Percentiles rank a stretch among this genome's conserved stretches.
Conservation (phyloP, 2,329 filamentous ascomycete genomes). For the Tolypocladium tundrense region DNA sequence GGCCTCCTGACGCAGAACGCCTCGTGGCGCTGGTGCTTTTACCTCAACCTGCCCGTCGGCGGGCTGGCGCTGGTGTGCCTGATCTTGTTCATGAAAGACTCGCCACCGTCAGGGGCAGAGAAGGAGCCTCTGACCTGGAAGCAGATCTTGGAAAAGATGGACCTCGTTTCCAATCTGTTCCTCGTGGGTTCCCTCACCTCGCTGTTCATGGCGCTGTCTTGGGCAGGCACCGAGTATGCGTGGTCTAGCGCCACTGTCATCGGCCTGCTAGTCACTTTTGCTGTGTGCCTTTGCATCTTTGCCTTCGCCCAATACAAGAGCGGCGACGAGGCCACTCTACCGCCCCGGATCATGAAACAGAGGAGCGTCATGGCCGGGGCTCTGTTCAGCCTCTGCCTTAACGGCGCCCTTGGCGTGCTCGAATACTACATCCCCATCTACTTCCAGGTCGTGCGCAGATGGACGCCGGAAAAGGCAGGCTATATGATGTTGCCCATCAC, state of each 20-base stretch:
- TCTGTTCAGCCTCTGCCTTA: constrained; percentile 24
- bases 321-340: constrained; percentile 15
- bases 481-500: not conserved
- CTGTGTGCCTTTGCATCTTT: not conserved
- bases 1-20: not conserved
- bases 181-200: constrained; percentile 23
- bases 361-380: constrained; percentile 23
- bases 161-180: not conserved
- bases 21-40: not conserved
- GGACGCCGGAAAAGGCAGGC: constrained; percentile 16
- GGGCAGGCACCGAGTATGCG: constrained; percentile 25
- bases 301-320: not conserved
- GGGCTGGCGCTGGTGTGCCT: not conserved
- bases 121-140: not conserved
- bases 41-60: not conserved
- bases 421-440: constrained; percentile 29
- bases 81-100: not conserved
- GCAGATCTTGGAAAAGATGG: not conserved
- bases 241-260: constrained; percentile 20
- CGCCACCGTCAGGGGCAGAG: not conserved
- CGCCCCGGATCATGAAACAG: constrained; percentile 26
- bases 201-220: constrained; percentile 36
- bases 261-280: constrained; percentile 16
- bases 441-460: constrained; percentile 29
- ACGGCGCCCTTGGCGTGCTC: constrained; percentile 16